phyloP scores from a whole-genome alignment of 768 basidiomycete genomes.

The Macrocybe gigantea region DNA sequence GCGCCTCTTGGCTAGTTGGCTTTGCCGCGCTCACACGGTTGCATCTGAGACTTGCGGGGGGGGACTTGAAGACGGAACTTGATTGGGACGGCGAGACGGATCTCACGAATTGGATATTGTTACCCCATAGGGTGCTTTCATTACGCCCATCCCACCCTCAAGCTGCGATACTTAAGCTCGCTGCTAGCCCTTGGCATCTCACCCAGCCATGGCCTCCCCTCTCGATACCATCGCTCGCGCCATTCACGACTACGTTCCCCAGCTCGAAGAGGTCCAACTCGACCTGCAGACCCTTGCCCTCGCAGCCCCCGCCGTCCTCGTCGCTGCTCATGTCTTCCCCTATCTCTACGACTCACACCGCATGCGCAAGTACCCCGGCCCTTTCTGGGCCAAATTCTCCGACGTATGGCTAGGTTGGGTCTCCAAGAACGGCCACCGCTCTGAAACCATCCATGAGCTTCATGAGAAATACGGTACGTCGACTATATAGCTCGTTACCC shows the following conservation, averaged over 20 bases:
- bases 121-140: too few relatives aligned
- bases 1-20: neutral
- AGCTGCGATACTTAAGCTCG: too few relatives aligned
- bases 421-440: slow-evolving; percentile 65
- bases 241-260: neutral
- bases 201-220: neutral
- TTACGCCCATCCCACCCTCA: too few relatives aligned
- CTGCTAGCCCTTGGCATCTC: too few relatives aligned
- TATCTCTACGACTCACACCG: slow-evolving; percentile 55
- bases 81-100: too few relatives aligned
- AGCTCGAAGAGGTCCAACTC: slow-evolving; percentile 4
- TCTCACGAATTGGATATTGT: too few relatives aligned
- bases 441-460: slow-evolving; percentile 64
- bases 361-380: slow-evolving; percentile 64
- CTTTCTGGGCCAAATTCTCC: slow-evolving; percentile 63
- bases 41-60: neutral
- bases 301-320: slow-evolving; percentile 19
- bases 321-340: slow-evolving; percentile 34
- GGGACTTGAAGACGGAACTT: too few relatives aligned
- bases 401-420: slow-evolving; percentile 70
- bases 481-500: neutral
- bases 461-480: slow-evolving; percentile 68
- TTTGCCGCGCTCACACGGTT: neutral
- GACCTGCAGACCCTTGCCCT: slow-evolving; percentile 19
- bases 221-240: slow-evolving; percentile 20